phyloP scores from a whole-genome alignment of 805 yeast genomes.

The Candida mattraensis region DNA sequence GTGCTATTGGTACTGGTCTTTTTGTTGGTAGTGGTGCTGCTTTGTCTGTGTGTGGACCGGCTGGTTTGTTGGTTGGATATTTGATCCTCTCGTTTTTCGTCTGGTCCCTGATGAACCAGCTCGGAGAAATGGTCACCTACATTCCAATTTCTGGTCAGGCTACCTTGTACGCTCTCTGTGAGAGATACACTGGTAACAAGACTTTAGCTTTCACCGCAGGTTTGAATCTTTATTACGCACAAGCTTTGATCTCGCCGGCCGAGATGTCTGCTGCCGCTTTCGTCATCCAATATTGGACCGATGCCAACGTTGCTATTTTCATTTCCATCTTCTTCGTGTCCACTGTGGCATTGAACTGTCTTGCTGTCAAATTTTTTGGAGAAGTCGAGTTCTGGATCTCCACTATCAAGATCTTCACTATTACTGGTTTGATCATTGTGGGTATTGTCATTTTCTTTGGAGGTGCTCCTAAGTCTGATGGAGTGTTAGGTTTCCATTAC shows the following conservation, averaged over 20 bases:
- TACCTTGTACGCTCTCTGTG: constrained; percentile 50
- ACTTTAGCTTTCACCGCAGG: constrained; percentile 64
- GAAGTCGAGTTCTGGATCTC: constrained; percentile 70
- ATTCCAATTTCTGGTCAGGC: constrained; percentile 65
- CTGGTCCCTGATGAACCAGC: constrained; percentile 60
- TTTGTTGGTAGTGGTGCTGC: constrained; percentile 48
- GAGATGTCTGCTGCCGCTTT: constrained; percentile 67
- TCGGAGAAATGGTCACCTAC: constrained; percentile 69
- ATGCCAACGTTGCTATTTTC: constrained; percentile 59
- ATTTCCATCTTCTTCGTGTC: constrained; percentile 52
- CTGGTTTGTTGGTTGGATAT: constrained; percentile 58
- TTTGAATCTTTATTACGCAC: constrained; percentile 45
- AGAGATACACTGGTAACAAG: constrained; percentile 41
- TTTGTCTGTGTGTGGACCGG: constrained; percentile 34
- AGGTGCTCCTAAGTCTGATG: constrained; percentile 54
- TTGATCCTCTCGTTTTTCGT: constrained; percentile 61
- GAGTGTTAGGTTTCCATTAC: constrained; percentile 45
- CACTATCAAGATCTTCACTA: constrained; percentile 59
- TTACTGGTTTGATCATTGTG: constrained; percentile 59
- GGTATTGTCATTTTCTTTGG: constrained; percentile 63
- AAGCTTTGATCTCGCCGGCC: constrained; percentile 54
- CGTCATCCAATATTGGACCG: constrained; percentile 62
- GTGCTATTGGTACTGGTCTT: constrained; percentile 65
- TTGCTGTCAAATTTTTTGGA: constrained; percentile 50
- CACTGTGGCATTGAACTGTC: constrained; percentile 46